Evolutionary conservation across 768 basidiomycete genomes (phyloP).

Genomic region (Tricholoma flavovirens): DNA sequence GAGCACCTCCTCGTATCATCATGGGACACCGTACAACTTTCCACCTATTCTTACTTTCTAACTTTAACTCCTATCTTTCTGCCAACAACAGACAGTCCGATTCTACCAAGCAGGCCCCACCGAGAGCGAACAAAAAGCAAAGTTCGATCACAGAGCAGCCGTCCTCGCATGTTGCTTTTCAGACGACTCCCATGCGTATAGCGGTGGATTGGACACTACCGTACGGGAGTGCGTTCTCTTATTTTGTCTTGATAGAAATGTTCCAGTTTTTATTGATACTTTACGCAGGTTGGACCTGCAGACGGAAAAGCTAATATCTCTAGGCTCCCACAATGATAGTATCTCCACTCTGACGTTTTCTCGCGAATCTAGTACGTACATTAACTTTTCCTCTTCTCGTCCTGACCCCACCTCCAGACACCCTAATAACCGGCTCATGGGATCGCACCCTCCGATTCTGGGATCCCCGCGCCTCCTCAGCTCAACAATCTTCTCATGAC

Average conservation of each 20-base stretch:
- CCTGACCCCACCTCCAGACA: conserved; percentile 35
- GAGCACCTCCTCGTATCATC: conserved; percentile 69
- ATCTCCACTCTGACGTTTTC: conserved; percentile 75
- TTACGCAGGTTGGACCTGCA: conserved; percentile 65
- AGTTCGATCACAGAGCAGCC: conserved; percentile 85
- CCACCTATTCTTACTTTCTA: conserved; percentile 2
- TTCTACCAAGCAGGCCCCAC: conserved; percentile 54
- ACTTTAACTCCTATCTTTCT: background rate
- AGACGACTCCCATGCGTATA: conserved; percentile 64
- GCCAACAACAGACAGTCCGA: conserved; percentile 27
- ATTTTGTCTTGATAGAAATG: background rate
- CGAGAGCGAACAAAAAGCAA: conserved; percentile 65
- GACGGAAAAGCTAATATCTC: conserved; percentile 61
- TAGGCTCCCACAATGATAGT: conserved; percentile 79
- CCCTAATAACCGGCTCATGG: conserved; percentile 86
- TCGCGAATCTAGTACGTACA: conserved; percentile 51
- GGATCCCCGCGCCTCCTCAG: conserved; percentile 63
- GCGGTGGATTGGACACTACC: conserved; percentile 82
- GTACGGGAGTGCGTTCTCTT: conserved; percentile 66
- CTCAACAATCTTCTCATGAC: conserved; percentile 53
- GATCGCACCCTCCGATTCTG: conserved; percentile 85
- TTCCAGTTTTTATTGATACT: background rate
- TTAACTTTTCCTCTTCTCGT: background rate
- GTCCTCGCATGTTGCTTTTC: conserved; percentile 80
- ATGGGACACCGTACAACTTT: conserved; percentile 70